These are phyloP conservation scores for Citeromyces nyonsensis DNA, from an alignment of 805 yeast species.

Conservation along the genomic window DNA sequence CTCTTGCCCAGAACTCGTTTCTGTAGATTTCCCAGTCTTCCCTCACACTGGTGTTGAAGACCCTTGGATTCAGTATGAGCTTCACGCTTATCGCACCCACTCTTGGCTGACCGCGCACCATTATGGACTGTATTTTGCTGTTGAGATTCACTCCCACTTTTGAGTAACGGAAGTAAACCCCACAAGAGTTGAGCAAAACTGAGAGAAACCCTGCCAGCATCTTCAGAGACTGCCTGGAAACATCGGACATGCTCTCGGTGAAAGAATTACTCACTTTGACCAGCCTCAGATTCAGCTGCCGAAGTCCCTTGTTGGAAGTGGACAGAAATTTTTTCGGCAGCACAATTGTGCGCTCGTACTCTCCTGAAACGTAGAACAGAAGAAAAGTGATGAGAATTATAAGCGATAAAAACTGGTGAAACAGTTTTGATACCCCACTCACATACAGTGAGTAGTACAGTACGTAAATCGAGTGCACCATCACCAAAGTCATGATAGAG, in stretches of 20 bases:
- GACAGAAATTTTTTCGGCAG: slow-evolving; percentile 66
- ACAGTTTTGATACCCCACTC: slow-evolving; percentile 18
- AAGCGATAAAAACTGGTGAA: slow-evolving; percentile 38
- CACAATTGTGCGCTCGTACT: slow-evolving; percentile 73
- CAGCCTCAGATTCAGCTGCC: slow-evolving; percentile 68
- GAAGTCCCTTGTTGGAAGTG: slow-evolving; percentile 77
- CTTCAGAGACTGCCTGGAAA: slow-evolving; percentile 3
- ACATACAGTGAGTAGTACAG: slow-evolving; percentile 11
- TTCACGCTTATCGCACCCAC: slow-evolving; percentile 74
- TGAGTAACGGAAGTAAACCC: neutral
- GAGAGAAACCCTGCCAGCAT: neutral
- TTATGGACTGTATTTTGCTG: neutral
- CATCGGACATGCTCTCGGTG: slow-evolving; percentile 2
- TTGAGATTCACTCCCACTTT: slow-evolving; percentile 1
- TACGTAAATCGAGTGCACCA: slow-evolving; percentile 18
- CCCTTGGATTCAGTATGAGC: slow-evolving; percentile 65
- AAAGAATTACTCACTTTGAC: slow-evolving; percentile 34
- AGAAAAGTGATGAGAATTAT: slow-evolving; percentile 53
- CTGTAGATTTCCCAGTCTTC: slow-evolving; percentile 94
- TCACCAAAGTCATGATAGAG: slow-evolving; percentile 22
- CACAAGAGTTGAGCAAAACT: neutral
- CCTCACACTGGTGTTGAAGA: slow-evolving; percentile 67
- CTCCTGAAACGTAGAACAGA: slow-evolving; percentile 78
- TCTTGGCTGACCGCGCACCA: slow-evolving; percentile 32
- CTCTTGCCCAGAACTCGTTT: slow-evolving; percentile 86